Conservation (phyloP, 2,329 filamentous ascomycete species). For the Nakataea oryzae region DNA sequence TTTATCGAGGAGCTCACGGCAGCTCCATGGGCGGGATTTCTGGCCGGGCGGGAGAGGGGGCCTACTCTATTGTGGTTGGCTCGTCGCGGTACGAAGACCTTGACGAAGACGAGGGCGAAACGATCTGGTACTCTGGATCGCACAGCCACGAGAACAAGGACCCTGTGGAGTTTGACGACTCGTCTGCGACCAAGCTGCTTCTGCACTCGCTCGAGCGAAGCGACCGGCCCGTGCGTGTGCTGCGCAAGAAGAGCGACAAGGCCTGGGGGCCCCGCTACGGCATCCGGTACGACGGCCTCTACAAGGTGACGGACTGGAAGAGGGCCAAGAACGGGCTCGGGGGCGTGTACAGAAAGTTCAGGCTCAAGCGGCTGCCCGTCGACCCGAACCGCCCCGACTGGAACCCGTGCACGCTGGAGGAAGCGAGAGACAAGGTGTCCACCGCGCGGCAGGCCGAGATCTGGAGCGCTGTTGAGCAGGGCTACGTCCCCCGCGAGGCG, state of each 20-base stretch:
- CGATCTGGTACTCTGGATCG: slow-evolving; percentile 17
- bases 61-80: slow-evolving; percentile 41
- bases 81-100: slow-evolving; percentile 12
- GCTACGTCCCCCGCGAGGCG: neutral
- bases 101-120: slow-evolving; percentile 14
- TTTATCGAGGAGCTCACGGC: slow-evolving; percentile 45
- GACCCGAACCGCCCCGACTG: neutral
- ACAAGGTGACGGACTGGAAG: slow-evolving; percentile 11
- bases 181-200: slow-evolving; percentile 11
- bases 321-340: slow-evolving; percentile 8
- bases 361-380: slow-evolving; percentile 9
- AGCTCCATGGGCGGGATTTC: slow-evolving; percentile 36
- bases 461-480: neutral
- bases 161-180: neutral
- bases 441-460: neutral
- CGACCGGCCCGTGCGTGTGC: slow-evolving; percentile 15
- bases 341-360: slow-evolving; percentile 12
- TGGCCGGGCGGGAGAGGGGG: slow-evolving; percentile 31
- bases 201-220: slow-evolving; percentile 7
- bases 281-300: slow-evolving; percentile 25
- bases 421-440: neutral
- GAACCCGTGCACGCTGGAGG: neutral
- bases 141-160: slow-evolving; percentile 10
- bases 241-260: slow-evolving; percentile 13
- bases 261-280: slow-evolving; percentile 14